phyloP scores from a whole-genome alignment of 768 basidiomycete species.

The Sporobolomyces phaffii region DNA sequence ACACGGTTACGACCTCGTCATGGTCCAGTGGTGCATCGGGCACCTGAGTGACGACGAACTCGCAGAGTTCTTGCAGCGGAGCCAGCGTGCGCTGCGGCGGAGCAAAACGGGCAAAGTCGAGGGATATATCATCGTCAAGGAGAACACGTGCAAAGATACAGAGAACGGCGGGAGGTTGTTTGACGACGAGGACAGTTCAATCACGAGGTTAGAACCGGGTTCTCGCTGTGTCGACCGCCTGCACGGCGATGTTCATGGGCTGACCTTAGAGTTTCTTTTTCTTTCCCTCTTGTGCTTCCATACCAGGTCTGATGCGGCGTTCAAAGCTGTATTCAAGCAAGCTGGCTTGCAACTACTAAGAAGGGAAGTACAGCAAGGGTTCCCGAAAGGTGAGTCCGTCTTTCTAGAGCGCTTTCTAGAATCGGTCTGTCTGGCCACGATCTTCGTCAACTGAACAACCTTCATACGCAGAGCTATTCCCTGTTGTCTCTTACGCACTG shows the following conservation, averaged over 20 bases:
- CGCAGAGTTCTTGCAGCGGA: slow-evolving; percentile 64
- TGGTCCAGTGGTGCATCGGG: slow-evolving; percentile 97
- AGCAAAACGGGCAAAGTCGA: slow-evolving; percentile 35
- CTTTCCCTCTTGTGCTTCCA: not conserved
- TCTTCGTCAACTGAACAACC: not conserved
- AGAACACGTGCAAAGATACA: slow-evolving; percentile 62
- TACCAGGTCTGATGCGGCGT: slow-evolving; percentile 67
- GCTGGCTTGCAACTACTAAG: slow-evolving; percentile 67
- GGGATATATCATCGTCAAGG: slow-evolving; percentile 72
- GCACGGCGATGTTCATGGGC: not conserved
- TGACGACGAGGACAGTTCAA: slow-evolving; percentile 80
- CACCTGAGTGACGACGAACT: slow-evolving; percentile 74
- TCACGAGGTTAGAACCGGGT: slow-evolving; percentile 61
- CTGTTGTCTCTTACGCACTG: slow-evolving; percentile 30
- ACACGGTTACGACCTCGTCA: slow-evolving; percentile 78
- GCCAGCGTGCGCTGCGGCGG: slow-evolving; percentile 58
- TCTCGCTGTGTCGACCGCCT: not conserved
- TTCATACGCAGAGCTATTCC: slow-evolving; percentile 31
- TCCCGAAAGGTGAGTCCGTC: slow-evolving; percentile 56
- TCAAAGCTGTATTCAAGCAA: slow-evolving; percentile 66
- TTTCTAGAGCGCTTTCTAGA: too few relatives aligned
- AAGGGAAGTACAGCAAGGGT: slow-evolving; percentile 73
- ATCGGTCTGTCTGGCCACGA: not conserved
- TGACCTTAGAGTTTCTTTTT: too few relatives aligned
- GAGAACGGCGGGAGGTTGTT: slow-evolving; percentile 58